A percentile compares a stretch with the other conserved stretches of the same genome.
These are phyloP conservation scores for Phytophthora tubulina DNA, from an alignment of 352 stramenopile species.

Conservation along the genomic window DNA sequence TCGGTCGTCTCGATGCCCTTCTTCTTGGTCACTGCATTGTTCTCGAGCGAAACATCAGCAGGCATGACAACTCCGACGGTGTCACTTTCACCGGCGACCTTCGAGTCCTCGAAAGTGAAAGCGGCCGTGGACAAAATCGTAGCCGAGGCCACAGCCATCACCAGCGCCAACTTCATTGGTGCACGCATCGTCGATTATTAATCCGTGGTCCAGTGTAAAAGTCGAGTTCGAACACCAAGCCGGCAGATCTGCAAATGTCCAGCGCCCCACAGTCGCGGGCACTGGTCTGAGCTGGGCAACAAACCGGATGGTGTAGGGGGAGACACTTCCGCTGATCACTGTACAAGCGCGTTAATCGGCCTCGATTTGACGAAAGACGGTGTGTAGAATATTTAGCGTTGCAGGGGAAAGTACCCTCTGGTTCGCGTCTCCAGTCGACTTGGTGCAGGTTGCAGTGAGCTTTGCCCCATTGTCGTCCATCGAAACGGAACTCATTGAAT, in stretches of 20 bases:
- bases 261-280: background rate
- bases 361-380: constrained; percentile 30
- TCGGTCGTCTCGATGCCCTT: constrained; percentile 19
- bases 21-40: constrained; percentile 29
- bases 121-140: constrained; percentile 22
- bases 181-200: constrained; percentile 18
- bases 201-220: constrained; percentile 7
- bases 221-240: constrained; percentile 36
- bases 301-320: constrained; percentile 30
- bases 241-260: constrained; percentile 31
- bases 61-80: constrained; percentile 33
- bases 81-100: constrained; percentile 35
- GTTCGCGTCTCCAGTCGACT: constrained; percentile 16
- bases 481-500: constrained; percentile 28
- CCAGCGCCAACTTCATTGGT: constrained; percentile 40
- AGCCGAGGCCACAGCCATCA: constrained; percentile 39
- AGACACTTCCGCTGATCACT: constrained; percentile 38
- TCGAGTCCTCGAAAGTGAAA: constrained; percentile 39
- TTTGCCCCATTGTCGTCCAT: constrained; percentile 19
- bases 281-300: constrained; percentile 35
- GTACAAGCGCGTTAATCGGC: constrained; percentile 20
- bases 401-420: constrained; percentile 27
- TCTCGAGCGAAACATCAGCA: constrained; percentile 28
- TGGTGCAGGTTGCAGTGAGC: constrained; percentile 26
- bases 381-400: constrained; percentile 38